Conservation (phyloP, 257 asterid genomes). For the Solanum neorickii region DNA sequence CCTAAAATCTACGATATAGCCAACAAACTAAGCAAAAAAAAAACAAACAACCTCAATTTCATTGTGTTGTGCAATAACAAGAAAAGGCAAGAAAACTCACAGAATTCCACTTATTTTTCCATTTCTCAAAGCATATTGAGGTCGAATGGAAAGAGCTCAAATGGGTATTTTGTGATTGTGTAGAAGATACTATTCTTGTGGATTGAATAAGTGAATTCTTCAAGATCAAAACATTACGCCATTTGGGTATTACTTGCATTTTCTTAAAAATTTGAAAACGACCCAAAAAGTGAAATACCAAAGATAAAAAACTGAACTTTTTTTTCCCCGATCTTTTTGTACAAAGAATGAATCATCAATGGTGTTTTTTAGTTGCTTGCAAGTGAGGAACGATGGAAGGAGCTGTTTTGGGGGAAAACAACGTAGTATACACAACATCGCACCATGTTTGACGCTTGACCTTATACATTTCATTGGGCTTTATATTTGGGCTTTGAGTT, state of each 20-base stretch:
- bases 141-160: constrained; percentile 52
- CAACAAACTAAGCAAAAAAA: background rate
- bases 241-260: constrained; percentile 56
- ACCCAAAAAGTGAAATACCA: background rate
- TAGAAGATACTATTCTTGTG: constrained; percentile 9
- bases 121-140: constrained; percentile 18
- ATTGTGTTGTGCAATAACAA: background rate
- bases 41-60: background rate
- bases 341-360: background rate
- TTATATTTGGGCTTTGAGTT: background rate
- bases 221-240: constrained; percentile 35
- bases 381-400: background rate
- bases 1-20: background rate
- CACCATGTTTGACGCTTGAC: background rate
- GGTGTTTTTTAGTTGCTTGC: background rate
- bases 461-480: background rate
- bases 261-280: background rate
- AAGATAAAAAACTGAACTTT: background rate
- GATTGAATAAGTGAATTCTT: constrained; percentile 30
- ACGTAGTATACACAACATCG: background rate
- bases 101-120: constrained; percentile 39
- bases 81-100: constrained; percentile 23
- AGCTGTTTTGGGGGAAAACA: background rate
- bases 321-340: background rate
- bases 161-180: constrained; percentile 6